Percentiles rank a stretch among this genome's conserved stretches.
Conservation (phyloP, 768 basidiomycete species). For the Pleurotus djamor region DNA sequence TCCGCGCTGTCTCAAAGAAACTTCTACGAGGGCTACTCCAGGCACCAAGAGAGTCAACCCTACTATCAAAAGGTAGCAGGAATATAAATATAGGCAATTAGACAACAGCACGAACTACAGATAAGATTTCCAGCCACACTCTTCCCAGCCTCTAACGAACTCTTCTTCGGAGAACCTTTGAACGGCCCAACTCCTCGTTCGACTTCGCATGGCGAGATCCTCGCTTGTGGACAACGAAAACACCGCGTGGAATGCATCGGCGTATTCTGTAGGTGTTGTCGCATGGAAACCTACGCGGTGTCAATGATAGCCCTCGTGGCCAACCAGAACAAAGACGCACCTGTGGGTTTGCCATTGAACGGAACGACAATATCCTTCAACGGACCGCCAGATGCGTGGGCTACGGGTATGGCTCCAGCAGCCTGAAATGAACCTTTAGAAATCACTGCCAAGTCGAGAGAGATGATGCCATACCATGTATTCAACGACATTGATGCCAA, state of each 20-base stretch:
- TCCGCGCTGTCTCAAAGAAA: too few species aligned
- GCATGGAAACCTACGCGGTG: slow-evolving; percentile 75
- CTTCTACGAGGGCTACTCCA: too few species aligned
- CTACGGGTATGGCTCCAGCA: slow-evolving; percentile 89
- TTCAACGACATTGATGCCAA: slow-evolving; percentile 97
- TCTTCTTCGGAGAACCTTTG: slow-evolving; percentile 73
- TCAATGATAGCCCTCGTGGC: not conserved
- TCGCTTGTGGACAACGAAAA: slow-evolving; percentile 54
- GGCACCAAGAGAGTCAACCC: too few species aligned
- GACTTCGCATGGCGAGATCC: slow-evolving; percentile 58
- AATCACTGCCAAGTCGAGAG: not conserved
- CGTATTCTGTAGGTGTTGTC: slow-evolving; percentile 59
- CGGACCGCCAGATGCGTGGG: slow-evolving; percentile 93
- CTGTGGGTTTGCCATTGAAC: slow-evolving; percentile 65
- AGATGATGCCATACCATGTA: slow-evolving; percentile 71
- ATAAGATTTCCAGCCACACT: slow-evolving; percentile 53
- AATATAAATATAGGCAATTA: too few species aligned
- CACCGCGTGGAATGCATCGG: slow-evolving; percentile 60
- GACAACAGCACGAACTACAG: slow-evolving; percentile 6
- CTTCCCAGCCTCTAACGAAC: slow-evolving; percentile 77
- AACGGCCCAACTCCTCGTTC: slow-evolving; percentile 72
- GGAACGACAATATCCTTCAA: slow-evolving; percentile 90
- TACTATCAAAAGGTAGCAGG: too few species aligned
- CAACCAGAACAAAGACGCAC: slow-evolving; percentile 26
- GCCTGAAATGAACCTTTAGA: slow-evolving; percentile 50